Percentiles rank a stretch among this genome's conserved stretches.
phyloP scores from a whole-genome alignment of 2,329 filamentous ascomycete genomes.

The Xylaria polymorpha region DNA sequence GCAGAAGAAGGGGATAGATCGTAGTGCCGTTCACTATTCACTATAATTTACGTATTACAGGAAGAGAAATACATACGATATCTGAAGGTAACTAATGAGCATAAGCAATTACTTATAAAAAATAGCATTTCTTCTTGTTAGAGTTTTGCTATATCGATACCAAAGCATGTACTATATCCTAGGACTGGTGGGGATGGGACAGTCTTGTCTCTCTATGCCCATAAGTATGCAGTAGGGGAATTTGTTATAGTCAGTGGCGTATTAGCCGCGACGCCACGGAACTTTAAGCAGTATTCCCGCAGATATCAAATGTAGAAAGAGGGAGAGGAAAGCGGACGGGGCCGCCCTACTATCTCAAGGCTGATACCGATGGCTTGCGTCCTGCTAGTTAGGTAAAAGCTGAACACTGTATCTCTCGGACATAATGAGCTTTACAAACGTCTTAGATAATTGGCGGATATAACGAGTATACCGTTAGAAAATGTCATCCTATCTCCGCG shows the following conservation, averaged over 20 bases:
- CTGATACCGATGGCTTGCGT: neutral
- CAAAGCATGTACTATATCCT: too few relatives aligned
- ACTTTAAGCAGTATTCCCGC: neutral
- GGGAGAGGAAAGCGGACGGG: slow-evolving; percentile 6
- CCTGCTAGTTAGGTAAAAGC: neutral
- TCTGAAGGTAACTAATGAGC: too few relatives aligned
- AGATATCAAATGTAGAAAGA: neutral
- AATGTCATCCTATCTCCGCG: neutral
- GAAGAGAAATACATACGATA: too few relatives aligned
- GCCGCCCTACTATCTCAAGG: slow-evolving; percentile 5
- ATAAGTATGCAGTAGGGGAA: neutral
- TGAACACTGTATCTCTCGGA: neutral
- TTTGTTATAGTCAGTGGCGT: neutral
- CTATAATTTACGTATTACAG: neutral
- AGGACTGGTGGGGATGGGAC: neutral
- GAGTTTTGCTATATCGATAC: too few relatives aligned
- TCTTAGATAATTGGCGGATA: too few relatives aligned
- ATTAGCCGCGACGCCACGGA: neutral
- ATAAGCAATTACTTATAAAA: too few relatives aligned
- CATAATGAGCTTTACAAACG: neutral
- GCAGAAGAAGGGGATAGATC: neutral
- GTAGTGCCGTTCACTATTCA: neutral
- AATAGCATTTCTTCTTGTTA: too few relatives aligned
- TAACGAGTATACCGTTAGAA: neutral
- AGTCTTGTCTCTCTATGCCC: neutral